phyloP scores from a whole-genome alignment of 352 stramenopile species.

The Thalassiosira mediterranea region DNA sequence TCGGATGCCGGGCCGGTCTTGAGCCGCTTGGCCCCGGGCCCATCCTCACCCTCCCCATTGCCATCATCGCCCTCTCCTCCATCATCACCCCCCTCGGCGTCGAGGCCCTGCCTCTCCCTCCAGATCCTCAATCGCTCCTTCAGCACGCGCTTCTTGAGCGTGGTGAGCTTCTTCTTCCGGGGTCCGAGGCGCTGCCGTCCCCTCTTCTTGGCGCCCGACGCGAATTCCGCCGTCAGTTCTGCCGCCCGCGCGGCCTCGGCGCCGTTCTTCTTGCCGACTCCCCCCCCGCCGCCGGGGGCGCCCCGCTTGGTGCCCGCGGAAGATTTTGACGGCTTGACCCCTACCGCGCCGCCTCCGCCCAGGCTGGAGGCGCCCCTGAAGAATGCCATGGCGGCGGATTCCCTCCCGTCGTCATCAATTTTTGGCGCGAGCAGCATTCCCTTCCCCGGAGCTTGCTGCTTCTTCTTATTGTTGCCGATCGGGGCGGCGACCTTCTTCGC shows the following conservation, averaged over 20 bases:
- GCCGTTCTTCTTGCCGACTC: conserved; percentile 8
- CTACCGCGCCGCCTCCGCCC: background rate
- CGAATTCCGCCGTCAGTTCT: background rate
- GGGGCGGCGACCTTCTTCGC: background rate
- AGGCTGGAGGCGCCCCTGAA: background rate
- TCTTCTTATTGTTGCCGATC: conserved; percentile 9
- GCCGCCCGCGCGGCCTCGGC: no score
- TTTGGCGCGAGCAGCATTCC: no score
- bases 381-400: conserved; percentile 3
- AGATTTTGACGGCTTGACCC: background rate
- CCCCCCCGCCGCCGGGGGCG: background rate
- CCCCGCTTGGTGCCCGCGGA: background rate
- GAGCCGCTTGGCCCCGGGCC: background rate
- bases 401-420: no score
- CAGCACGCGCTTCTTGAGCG: conserved; percentile 79
- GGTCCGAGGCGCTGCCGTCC: conserved; percentile 36
- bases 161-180: conserved; percentile 77
- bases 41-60: background rate
- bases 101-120: conserved; percentile 51
- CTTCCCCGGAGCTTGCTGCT: no score
- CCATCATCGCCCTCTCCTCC: background rate
- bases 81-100: background rate
- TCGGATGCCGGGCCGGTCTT: background rate
- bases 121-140: conserved; percentile 74
- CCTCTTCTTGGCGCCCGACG: conserved; percentile 13